Base-by-base conservation (phyloP, 2,329 filamentous ascomycete species). In the Knoxdaviesia capensis region DNA sequence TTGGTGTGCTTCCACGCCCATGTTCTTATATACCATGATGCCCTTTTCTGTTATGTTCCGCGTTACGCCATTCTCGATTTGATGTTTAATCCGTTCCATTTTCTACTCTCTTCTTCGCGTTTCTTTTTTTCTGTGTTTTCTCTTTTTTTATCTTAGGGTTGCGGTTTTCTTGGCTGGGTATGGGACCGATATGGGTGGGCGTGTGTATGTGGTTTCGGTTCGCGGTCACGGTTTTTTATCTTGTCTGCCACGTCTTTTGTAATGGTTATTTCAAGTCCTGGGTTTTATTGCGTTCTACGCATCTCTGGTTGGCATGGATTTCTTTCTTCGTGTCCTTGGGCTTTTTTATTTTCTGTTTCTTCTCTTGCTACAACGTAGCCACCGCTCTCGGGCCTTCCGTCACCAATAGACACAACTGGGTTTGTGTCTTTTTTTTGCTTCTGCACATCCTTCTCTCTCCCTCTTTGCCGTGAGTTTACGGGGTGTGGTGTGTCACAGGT, bases 321-420 rank as follows among this genome's bases (percentile, higher is more conserved):
- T 43, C 11, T 38, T 30, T 37, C 37, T 9, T 35, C 38, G 40
- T 43, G 43, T 39, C 34, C 35, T 38, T 28, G 20, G 8, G 34
- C 33, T 45, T 31, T 39, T 44, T 40, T 34, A 28, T 44, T 44
- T 31, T 36, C 39, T 40, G 34, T 39, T 41, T 36, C 11, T 44
- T 47, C 28, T 47, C 39, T 38, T 20, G 20, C 20, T 20, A 20
- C 2, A 20, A 20, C 20, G 3, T 20, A 20, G 20, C 20, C 20
- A 20, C 20, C 20, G 20, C 20, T 20, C 20, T 20, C 20, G 20
- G 20, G 20, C 20, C 20, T 20, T 2, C 20, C 20, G 20, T 20
- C 20, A 20, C 20, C 20, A 20, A 20, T 20, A 20, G 20, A 20
- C 20, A 20, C 2, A 20, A 20, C 20, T 20, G 20, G 20, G 20